Evolutionary conservation across 208 protist species (phyloP).

Genomic region (Phytomonas francai): DNA sequence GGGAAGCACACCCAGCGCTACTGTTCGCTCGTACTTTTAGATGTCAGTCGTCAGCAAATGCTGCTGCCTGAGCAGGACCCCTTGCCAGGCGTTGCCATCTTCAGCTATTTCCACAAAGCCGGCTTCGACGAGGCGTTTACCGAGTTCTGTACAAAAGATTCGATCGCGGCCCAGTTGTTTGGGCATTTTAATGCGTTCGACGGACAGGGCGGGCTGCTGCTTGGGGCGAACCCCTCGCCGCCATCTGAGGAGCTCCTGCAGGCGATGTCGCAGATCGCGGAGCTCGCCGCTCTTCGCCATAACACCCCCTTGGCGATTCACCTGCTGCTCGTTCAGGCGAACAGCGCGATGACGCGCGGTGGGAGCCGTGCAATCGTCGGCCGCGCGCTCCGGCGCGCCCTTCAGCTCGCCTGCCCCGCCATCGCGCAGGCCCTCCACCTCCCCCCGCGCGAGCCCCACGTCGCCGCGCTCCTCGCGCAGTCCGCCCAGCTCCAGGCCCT

Average conservation of each 20-base stretch:
- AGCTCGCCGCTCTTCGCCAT: conserved; percentile 36
- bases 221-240: conserved; percentile 14
- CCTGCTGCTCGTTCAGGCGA: conserved; percentile 31
- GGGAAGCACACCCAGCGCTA: conserved; percentile 43
- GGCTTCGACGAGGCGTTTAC: conserved; percentile 48
- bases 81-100: conserved; percentile 44
- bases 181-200: conserved; percentile 34
- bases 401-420: conserved; percentile 53
- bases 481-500: conserved; percentile 29
- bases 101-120: conserved; percentile 63
- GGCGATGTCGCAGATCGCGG: conserved; percentile 44
- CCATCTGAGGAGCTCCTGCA: conserved; percentile 41
- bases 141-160: conserved; percentile 57
- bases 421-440: conserved; percentile 54
- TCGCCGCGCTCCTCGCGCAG: conserved; percentile 30
- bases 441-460: conserved; percentile 22
- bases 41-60: conserved; percentile 24
- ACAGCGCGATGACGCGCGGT: conserved; percentile 15
- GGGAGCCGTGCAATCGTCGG: no score
- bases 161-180: conserved; percentile 44
- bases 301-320: conserved; percentile 45
- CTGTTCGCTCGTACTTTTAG: conserved; percentile 50
- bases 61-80: conserved; percentile 10
- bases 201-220: conserved; percentile 26
- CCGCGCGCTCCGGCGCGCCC: conserved; percentile 39